Base-by-base conservation (phyloP, 2,329 filamentous ascomycete genomes). In the Penicillium sp. region DNA sequence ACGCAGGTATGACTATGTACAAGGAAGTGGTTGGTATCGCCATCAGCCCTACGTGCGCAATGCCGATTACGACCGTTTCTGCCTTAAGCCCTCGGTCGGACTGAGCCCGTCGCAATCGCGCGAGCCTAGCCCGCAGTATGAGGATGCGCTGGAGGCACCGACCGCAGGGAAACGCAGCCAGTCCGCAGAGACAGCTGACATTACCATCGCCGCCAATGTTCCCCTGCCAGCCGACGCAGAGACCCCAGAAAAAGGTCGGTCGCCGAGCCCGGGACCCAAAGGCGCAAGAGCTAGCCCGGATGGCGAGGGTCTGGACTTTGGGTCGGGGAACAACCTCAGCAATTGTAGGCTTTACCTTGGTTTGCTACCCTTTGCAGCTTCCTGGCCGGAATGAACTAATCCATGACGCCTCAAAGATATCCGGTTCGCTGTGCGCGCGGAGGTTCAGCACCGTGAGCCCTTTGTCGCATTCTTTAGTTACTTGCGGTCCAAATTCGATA, bases 361-460 rank as follows among this genome's bases (percentile, higher is more conserved):
- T n/a, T n/a, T n/a, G n/a, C n/a, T n/a, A n/a, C n/a, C n/a, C n/a
- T n/a, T n/a, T n/a, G n/a, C n/a, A n/a, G n/a, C n/a, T n/a, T n/a
- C 61, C 54, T 57, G 54, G 51, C 52, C 57, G 49, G 48, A 49
- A 53, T 59, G 52, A 44, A 48, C n/a, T n/a, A n/a, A n/a, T n/a
- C n/a, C n/a, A n/a, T n/a, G n/a, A n/a, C n/a, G n/a, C n/a, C n/a
- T n/a, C 55, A 37, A 67, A 93, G 88, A 91, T 70, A 87, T 95
- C 61, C 87, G 89, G 57, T 90, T 96, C 69, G 86, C 87, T 44
- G 78, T 95, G 54, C 83, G 87, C 61, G 87, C 89, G 53, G 89
- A 95, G 73, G 86, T 94, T 26, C 87, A 91, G 63, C 89, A 95
- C 64, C 82, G 86, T 41, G 88, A 91, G 63, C 87, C 87, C 15